These are phyloP conservation scores for Cladosporium phlei DNA, from an alignment of 2,329 filamentous ascomycete genomes.

Conservation along the genomic window DNA sequence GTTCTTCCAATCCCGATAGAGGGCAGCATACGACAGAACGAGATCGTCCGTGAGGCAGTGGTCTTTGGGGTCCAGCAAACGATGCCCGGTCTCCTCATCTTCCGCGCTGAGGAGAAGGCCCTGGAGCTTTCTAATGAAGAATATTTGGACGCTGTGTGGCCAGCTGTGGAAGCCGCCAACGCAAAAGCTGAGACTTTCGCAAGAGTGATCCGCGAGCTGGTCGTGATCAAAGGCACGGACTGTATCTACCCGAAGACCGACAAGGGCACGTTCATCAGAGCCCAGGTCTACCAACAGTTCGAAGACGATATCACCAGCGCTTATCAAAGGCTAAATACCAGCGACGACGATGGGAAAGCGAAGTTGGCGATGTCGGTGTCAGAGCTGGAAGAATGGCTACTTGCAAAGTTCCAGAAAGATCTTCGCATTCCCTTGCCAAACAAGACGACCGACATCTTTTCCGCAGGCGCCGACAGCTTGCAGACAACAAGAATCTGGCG, in stretches of 20 bases:
- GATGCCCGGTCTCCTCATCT: constrained; percentile 51
- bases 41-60: constrained; percentile 52
- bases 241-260: constrained; percentile 50
- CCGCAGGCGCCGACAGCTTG: constrained; percentile 48
- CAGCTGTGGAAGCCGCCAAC: constrained; percentile 50
- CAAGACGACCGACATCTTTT: constrained; percentile 51
- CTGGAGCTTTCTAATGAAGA: constrained; percentile 40
- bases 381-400: constrained; percentile 31
- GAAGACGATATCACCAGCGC: constrained; percentile 43
- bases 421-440: constrained; percentile 22
- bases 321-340: constrained; percentile 33
- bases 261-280: constrained; percentile 54
- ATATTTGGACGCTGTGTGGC: constrained; percentile 47
- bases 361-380: constrained; percentile 22
- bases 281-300: constrained; percentile 48
- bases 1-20: constrained; percentile 49
- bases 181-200: constrained; percentile 48
- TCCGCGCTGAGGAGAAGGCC: constrained; percentile 45
- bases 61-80: constrained; percentile 53
- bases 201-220: constrained; percentile 49
- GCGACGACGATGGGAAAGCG: constrained; percentile 19
- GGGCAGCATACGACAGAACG: constrained; percentile 49
- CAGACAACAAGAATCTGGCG: constrained; percentile 48
- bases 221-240: constrained; percentile 45
- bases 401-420: constrained; percentile 31